Base-by-base conservation (phyloP, 2,329 filamentous ascomycete species). In the Lecanicillium sp. region DNA sequence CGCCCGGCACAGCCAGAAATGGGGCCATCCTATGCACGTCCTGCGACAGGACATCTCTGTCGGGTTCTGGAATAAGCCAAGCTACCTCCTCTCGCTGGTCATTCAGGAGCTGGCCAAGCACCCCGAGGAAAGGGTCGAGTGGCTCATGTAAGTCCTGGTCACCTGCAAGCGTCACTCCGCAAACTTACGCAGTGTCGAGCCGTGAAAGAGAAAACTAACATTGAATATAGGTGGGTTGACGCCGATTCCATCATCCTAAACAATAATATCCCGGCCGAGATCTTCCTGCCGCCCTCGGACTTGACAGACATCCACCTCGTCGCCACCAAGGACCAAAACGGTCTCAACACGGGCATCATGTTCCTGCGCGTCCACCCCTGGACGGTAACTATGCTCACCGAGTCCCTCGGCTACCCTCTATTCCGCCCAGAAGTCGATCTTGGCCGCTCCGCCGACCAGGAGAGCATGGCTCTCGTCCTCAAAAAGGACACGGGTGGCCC, bases 111-210 rank as follows among this genome's bases (percentile, higher is more conserved):
- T 33, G 32, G 17, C 32, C 6, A 33, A 33, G 32, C 32, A 17
- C 4, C 17, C 17, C 15, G 32, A 33, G 11, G 17, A 33, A 14
- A 15, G 32, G 4, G 17, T 20, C 17, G 32, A 19, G 4, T 33
- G 32, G 32, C 10, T 33, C n/a, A 33, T 33, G 32, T 33, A 33
- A 19, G 32, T 33, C 17, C n/a, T n/a, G n/a, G n/a, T n/a, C n/a
- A n/a, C n/a, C n/a, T n/a, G n/a, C n/a, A n/a, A n/a, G n/a, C n/a
- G n/a, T n/a, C n/a, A n/a, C n/a, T n/a, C n/a, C n/a, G n/a, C n/a
- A n/a, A n/a, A n/a, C n/a, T n/a, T n/a, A n/a, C n/a, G n/a, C n/a
- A n/a, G n/a, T n/a, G 12, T 17, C 11, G 8, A 33, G n/a, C 17
- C 8, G 10, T 13, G 20, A 17, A 20, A 18, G 10, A n/a, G 17